phyloP scores from a whole-genome alignment of 202 grass and related monocot genomes.

The Bolboschoenoplectus hybrid region DNA sequence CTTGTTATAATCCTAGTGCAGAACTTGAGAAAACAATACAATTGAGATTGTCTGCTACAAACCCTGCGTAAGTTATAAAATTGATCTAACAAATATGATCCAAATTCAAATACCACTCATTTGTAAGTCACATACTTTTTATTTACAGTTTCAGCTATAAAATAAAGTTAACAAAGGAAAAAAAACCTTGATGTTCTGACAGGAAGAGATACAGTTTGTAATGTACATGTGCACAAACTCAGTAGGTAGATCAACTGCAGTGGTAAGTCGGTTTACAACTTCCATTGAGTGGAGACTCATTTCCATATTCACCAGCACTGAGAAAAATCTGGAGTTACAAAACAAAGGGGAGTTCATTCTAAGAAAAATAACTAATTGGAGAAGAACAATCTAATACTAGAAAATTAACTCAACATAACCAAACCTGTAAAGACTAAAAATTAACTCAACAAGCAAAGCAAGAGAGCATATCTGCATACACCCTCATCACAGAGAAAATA shows the following conservation, averaged over 20 bases:
- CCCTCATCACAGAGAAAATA: neutral
- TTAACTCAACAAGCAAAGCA: neutral
- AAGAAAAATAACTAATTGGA: slow-evolving; percentile 33
- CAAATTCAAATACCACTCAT: slow-evolving; percentile 10
- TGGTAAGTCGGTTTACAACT: slow-evolving; percentile 97
- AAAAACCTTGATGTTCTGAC: slow-evolving; percentile 88
- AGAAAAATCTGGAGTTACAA: slow-evolving; percentile 73
- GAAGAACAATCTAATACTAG: slow-evolving; percentile 30
- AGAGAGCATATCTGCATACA: neutral
- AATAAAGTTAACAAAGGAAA: slow-evolving; percentile 35
- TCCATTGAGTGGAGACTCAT: slow-evolving; percentile 99
- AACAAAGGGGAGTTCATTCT: slow-evolving; percentile 38
- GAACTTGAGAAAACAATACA: slow-evolving; percentile 14
- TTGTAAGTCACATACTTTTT: neutral
- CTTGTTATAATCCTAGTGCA: neutral
- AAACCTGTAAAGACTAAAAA: slow-evolving; percentile 19
- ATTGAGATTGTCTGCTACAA: neutral
- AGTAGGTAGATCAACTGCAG: slow-evolving; percentile 73
- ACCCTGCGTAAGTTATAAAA: neutral
- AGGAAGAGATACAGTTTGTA: slow-evolving; percentile 90
- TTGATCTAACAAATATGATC: neutral
- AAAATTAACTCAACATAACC: slow-evolving; percentile 39
- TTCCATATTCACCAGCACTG: slow-evolving; percentile 88
- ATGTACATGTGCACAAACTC: slow-evolving; percentile 97
- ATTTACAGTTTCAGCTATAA: neutral